Percentiles rank a stretch among this genome's conserved stretches.
These are phyloP conservation scores for Pseudoscleropodium purum DNA, from an alignment of 225 moss, liverwort and hornwort species.

Conservation along the genomic window DNA sequence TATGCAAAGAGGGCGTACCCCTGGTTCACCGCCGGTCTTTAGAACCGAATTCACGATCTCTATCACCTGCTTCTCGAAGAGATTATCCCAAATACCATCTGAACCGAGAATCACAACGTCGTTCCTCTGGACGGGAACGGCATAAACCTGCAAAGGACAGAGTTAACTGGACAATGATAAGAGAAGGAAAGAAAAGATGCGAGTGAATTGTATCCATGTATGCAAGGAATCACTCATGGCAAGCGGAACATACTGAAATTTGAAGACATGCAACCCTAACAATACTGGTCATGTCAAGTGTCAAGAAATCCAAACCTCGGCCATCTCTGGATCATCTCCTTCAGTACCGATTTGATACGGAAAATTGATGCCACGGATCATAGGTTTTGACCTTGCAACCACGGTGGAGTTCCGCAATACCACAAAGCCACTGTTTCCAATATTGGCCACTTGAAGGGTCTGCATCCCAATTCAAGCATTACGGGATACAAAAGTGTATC, in stretches of 20 bases:
- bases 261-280: neutral
- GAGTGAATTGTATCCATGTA: neutral
- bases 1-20: conserved; percentile 30
- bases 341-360: conserved; percentile 82
- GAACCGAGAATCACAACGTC: conserved; percentile 74
- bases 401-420: conserved; percentile 53
- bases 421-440: conserved; percentile 89
- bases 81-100: conserved; percentile 86
- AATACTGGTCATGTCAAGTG: neutral
- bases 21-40: conserved; percentile 53
- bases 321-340: conserved; percentile 63
- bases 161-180: neutral
- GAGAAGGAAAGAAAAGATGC: neutral
- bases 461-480: conserved; percentile 23
- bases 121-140: conserved; percentile 46
- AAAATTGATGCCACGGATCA: conserved; percentile 76
- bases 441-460: conserved; percentile 78
- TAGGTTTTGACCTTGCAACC: conserved; percentile 54
- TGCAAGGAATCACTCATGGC: neutral
- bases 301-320: conserved; percentile 32
- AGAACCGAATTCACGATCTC: conserved; percentile 28
- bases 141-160: conserved; percentile 48
- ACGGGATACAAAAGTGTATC: neutral
- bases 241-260: neutral
- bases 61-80: conserved; percentile 54